Percentiles rank a stretch among this genome's conserved stretches.
Evolutionary conservation across 192 early-diverging fungal genomes (phyloP).

Genomic region (Backusella sp.): DNA sequence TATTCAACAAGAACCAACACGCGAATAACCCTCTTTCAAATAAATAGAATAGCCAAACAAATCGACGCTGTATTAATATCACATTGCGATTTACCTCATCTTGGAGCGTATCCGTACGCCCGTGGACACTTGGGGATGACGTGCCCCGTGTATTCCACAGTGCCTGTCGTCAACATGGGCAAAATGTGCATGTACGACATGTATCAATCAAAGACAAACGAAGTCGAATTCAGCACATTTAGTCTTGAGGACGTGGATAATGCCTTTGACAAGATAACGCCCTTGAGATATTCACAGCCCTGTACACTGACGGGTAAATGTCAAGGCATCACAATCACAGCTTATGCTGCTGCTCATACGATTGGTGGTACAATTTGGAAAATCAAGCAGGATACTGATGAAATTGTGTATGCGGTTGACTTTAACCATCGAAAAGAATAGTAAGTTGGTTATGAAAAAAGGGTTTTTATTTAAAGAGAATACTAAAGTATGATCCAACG

Average conservation of each 20-base stretch:
- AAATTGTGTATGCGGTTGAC: conserved; percentile 94
- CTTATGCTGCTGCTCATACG: conserved; percentile 90
- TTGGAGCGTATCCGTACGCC: conserved; percentile 87
- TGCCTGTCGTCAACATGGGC: conserved; percentile 93
- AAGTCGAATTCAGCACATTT: conserved; percentile 76
- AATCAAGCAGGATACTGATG: conserved; percentile 91
- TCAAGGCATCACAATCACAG: conserved; percentile 84
- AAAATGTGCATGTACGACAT: conserved; percentile 81
- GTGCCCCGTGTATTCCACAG: conserved; percentile 87
- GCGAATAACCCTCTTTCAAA: not conserved
- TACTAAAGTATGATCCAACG: conserved; percentile 16
- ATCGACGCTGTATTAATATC: conserved; percentile 89
- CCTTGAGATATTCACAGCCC: conserved; percentile 88
- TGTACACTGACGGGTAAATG: conserved; percentile 73
- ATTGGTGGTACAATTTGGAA: conserved; percentile 98
- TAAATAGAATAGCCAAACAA: conserved; percentile 75
- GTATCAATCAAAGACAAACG: conserved; percentile 63
- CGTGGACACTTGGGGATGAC: conserved; percentile 71
- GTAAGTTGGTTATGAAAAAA: conserved; percentile 39
- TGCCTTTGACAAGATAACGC: conserved; percentile 79
- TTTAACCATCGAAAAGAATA: conserved; percentile 92
- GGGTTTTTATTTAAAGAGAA: too few species aligned
- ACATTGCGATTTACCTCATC: conserved; percentile 85
- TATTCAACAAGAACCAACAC: not conserved
- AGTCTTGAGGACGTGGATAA: conserved; percentile 76